A percentile compares a stretch with the other conserved stretches of the same genome.
Conservation (phyloP, 768 basidiomycete genomes). For the Lactifluus rugatus region DNA sequence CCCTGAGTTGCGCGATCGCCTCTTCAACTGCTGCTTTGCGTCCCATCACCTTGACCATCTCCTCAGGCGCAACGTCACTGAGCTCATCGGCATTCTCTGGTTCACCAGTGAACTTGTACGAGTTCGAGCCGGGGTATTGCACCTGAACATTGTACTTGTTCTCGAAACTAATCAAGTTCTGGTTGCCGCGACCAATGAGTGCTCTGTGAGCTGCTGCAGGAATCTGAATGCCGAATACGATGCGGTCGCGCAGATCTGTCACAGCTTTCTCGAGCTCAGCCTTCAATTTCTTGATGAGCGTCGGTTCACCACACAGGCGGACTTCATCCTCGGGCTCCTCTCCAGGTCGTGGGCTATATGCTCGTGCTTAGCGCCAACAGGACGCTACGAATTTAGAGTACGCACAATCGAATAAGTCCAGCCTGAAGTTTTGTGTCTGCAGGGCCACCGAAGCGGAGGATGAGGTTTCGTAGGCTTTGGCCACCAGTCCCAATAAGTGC, state of each 20-base stretch:
- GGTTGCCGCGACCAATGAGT: constrained; percentile 90
- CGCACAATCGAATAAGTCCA: constrained; percentile 86
- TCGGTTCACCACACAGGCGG: constrained; percentile 78
- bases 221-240: constrained; percentile 75
- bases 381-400: constrained; percentile 11
- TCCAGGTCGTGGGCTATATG: constrained; percentile 71
- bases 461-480: constrained; percentile 74
- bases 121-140: constrained; percentile 93
- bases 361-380: constrained; percentile 10
- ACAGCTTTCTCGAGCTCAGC: constrained; percentile 74
- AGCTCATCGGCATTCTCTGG: constrained; percentile 68
- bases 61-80: constrained; percentile 52
- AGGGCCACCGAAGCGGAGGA: constrained; percentile 71
- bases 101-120: constrained; percentile 71
- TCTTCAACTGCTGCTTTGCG: constrained; percentile 66
- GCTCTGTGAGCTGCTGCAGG: constrained; percentile 76
- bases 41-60: constrained; percentile 89
- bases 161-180: constrained; percentile 81
- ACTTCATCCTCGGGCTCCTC: constrained; percentile 75
- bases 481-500: constrained; percentile 90
- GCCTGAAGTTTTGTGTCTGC: constrained; percentile 73
- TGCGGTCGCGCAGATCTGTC: constrained; percentile 62
- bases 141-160: constrained; percentile 71
- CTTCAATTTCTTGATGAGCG: constrained; percentile 75
- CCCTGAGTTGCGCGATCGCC: constrained; percentile 72